Evolutionary conservation across 2,329 filamentous ascomycete species (phyloP).

Genomic region (Aureobasidium subglaciale): DNA sequence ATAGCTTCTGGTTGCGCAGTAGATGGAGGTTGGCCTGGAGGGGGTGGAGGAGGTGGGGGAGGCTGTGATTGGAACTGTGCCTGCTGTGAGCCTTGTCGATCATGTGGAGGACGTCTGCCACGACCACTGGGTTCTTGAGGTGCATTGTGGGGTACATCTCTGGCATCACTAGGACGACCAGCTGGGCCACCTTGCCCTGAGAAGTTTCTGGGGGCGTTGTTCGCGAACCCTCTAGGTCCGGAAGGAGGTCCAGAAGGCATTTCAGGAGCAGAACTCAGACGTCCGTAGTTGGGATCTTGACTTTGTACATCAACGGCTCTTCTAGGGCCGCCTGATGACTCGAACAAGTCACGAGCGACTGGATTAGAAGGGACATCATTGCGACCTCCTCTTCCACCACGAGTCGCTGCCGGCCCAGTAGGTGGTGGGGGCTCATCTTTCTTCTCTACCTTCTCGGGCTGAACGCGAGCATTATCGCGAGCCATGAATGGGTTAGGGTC

Average conservation of each 20-base stretch:
- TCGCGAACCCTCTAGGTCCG: slow-evolving; percentile 44
- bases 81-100: slow-evolving; percentile 20
- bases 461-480: slow-evolving; percentile 24
- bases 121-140: slow-evolving; percentile 23
- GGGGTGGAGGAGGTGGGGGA: slow-evolving; percentile 23
- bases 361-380: slow-evolving; percentile 20
- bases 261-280: slow-evolving; percentile 42
- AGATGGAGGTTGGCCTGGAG: slow-evolving; percentile 11
- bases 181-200: slow-evolving; percentile 24
- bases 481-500: slow-evolving; percentile 18
- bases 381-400: slow-evolving; percentile 32
- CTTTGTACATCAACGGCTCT: slow-evolving; percentile 32
- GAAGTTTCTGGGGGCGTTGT: slow-evolving; percentile 33
- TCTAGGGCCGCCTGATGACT: slow-evolving; percentile 23
- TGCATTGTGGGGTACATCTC: slow-evolving; percentile 12
- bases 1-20: slow-evolving; percentile 19
- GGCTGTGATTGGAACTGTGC: slow-evolving; percentile 15
- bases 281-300: slow-evolving; percentile 43
- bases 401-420: slow-evolving; percentile 40
- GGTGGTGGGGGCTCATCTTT: slow-evolving; percentile 40
- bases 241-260: slow-evolving; percentile 50
- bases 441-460: slow-evolving; percentile 23
- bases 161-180: slow-evolving; percentile 6
- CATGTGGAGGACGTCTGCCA: slow-evolving; percentile 17
- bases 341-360: slow-evolving; percentile 31